A percentile compares a stretch with the other conserved stretches of the same genome.
These are phyloP conservation scores for Rhynchosporium graminicola DNA, from an alignment of 2,329 filamentous ascomycete genomes.

Conservation along the genomic window DNA sequence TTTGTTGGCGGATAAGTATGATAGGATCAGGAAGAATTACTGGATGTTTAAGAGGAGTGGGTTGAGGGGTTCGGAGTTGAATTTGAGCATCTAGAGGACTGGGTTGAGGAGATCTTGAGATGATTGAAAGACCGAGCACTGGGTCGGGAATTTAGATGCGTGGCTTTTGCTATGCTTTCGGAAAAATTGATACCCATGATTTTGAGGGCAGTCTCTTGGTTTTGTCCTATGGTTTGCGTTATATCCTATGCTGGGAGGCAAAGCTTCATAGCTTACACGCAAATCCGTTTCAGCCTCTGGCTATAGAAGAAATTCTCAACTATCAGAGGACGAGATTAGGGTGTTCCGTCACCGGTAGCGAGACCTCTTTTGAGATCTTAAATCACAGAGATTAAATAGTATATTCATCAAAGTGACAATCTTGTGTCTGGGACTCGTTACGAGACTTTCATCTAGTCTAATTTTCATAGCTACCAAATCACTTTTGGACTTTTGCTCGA, in stretches of 20 bases:
- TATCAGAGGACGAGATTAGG: too few relatives aligned
- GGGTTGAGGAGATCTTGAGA: background rate
- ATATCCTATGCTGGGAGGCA: background rate
- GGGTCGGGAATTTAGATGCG: background rate
- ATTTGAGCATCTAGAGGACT: background rate
- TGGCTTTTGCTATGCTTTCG: constrained; percentile 1
- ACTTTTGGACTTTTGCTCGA: too few relatives aligned
- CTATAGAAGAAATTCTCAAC: too few relatives aligned
- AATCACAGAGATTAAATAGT: too few relatives aligned
- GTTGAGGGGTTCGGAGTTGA: constrained; percentile 22
- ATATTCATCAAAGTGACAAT: too few relatives aligned
- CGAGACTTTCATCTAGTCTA: too few relatives aligned
- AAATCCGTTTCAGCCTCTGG: too few relatives aligned
- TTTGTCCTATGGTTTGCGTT: background rate
- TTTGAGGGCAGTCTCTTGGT: background rate
- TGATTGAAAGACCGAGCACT: background rate
- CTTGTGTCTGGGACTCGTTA: too few relatives aligned
- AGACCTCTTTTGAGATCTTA: too few relatives aligned
- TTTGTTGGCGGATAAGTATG: constrained; percentile 80
- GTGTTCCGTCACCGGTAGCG: too few relatives aligned
- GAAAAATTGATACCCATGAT: constrained; percentile 11
- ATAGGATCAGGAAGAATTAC: constrained; percentile 87
- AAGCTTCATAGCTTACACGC: background rate
- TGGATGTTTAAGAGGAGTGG: constrained; percentile 71
- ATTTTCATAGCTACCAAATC: too few relatives aligned